These are phyloP conservation scores for Athelia sp. DNA, from an alignment of 1,284 basidiomycete species.

Conservation along the genomic window DNA sequence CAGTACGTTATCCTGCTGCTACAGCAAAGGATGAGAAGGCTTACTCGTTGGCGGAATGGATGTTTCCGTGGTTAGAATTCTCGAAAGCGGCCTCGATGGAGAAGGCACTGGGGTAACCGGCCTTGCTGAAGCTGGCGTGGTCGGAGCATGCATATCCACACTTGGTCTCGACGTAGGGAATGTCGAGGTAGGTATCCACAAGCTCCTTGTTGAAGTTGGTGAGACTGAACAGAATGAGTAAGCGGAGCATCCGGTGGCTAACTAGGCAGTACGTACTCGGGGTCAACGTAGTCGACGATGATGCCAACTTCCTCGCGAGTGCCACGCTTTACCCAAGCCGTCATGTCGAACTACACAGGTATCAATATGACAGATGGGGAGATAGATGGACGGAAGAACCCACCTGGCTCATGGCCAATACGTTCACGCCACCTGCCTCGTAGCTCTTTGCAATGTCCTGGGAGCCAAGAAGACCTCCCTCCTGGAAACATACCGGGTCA, in stretches of 20 bases:
- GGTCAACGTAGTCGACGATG: slow-evolving; percentile 84
- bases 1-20: not conserved
- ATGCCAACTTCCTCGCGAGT: slow-evolving; percentile 87
- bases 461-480: slow-evolving; percentile 92
- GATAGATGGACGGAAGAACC: slow-evolving; percentile 12
- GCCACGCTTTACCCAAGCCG: slow-evolving; percentile 92
- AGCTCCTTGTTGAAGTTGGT: slow-evolving; percentile 78
- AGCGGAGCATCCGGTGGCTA: slow-evolving; percentile 6
- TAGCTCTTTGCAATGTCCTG: slow-evolving; percentile 88
- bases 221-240: slow-evolving; percentile 39
- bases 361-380: slow-evolving; percentile 2
- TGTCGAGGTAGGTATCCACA: slow-evolving; percentile 74
- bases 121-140: slow-evolving; percentile 83
- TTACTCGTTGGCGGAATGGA: slow-evolving; percentile 79
- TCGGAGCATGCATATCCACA: slow-evolving; percentile 97
- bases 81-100: slow-evolving; percentile 75
- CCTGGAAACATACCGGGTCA: slow-evolving; percentile 36
- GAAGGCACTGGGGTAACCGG: slow-evolving; percentile 81
- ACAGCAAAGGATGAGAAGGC: slow-evolving; percentile 21
- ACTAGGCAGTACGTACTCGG: slow-evolving; percentile 33
- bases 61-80: slow-evolving; percentile 76
- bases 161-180: slow-evolving; percentile 75
- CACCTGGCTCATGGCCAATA: slow-evolving; percentile 89
- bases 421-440: slow-evolving; percentile 53
- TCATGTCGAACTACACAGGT: slow-evolving; percentile 79